Evolutionary conservation across 352 stramenopile genomes (phyloP), one percentile per base, ranked within the genome.

Genomic region (Thraustochytrium striatum): DNA sequence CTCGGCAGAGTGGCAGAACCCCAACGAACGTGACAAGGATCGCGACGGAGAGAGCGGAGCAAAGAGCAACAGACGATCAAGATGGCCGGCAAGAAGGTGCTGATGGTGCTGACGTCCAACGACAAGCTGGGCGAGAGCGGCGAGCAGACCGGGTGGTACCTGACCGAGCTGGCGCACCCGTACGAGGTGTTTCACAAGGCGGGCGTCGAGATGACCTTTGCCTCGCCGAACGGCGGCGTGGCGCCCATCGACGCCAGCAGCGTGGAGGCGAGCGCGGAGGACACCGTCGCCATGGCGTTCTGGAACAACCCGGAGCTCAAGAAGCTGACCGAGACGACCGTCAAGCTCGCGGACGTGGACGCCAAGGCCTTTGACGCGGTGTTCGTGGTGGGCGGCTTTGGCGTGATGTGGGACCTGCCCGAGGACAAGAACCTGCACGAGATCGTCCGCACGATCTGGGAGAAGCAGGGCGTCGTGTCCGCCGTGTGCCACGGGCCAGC

Each of bases 401-500:
- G 89, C 82, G 81, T 73, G 36, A 83, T 91, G 36, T 89, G 84
- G 43, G 87, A 90, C 78, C 89, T 90, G 69, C 30, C 85, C 44
- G 69, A 79, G 25, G 85, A 87, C 75, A 55, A 72, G 13, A 57
- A 59, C 5, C 33, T 90, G 9, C 88, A 90, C 62, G 75, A 57
- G 39, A 78, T 84, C 8, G 85, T 90, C 61, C 84, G 88, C 82
- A 83, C 79, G 1, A 61, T 87, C 16, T 89, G 86, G 43, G 73
- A 70, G 43, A 72, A 81, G 9, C 78, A 72, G 25, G 88, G 87
- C 57, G 73, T 89, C 62, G 85, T 90, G 5, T 84, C 85, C 2
- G 78, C 85, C 21, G 87, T 86, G 32, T 91, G 87, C 72, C 87
- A 91, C 82, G 87, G 87, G 39, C 85, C 86, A 11, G 87, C 84